Conservation (phyloP, 2,329 filamentous ascomycete genomes). For the Ceratocystis lukuohia region DNA sequence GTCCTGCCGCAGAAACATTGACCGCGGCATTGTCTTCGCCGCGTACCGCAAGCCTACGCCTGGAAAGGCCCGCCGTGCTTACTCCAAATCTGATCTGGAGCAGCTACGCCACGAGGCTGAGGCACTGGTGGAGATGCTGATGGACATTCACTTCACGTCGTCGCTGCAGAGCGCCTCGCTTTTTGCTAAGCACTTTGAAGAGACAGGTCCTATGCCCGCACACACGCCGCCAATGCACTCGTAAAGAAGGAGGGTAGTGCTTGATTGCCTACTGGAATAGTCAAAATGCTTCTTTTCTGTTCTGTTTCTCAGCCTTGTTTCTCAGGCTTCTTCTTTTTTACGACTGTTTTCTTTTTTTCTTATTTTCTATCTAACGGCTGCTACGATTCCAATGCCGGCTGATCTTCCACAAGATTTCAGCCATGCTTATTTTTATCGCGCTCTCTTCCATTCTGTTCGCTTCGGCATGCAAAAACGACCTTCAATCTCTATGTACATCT, state of each 20-base stretch:
- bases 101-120: conserved; percentile 38
- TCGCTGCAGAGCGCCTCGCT: conserved; percentile 21
- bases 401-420: background rate
- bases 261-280: background rate
- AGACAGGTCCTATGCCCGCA: conserved; percentile 30
- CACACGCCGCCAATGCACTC: conserved; percentile 20
- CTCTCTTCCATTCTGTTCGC: background rate
- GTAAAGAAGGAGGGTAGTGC: conserved; percentile 3
- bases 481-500: background rate
- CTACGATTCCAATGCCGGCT: conserved; percentile 14
- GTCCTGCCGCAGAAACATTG: conserved; percentile 23
- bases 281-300: background rate
- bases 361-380: conserved; percentile 11
- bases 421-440: background rate
- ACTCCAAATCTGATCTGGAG: conserved; percentile 32
- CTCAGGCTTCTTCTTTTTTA: conserved; percentile 10
- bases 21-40: conserved; percentile 43
- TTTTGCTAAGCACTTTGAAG: conserved; percentile 24
- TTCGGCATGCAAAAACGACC: background rate
- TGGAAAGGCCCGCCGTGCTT: conserved; percentile 26
- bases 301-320: background rate
- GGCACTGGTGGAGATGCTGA: conserved; percentile 38
- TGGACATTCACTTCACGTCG: conserved; percentile 34
- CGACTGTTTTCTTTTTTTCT: conserved; percentile 12
- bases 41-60: conserved; percentile 37